Base-by-base conservation (phyloP, 2,329 filamentous ascomycete genomes). In the Phyllosticta citrichinensis region DNA sequence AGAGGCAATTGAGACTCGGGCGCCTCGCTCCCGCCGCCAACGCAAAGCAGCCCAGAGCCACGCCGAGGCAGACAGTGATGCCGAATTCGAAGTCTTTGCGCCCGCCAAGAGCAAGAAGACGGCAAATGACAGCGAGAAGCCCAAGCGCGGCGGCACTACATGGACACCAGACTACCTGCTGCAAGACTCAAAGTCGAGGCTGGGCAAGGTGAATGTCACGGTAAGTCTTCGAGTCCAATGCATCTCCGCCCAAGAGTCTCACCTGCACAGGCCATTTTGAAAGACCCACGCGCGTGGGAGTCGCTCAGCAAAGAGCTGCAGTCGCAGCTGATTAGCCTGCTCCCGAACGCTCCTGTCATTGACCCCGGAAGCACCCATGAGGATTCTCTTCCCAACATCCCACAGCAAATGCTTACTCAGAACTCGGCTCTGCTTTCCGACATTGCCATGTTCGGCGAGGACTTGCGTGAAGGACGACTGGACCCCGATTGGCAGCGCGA, bases 401-500 rank as follows among this genome's bases (percentile, higher is more conserved):
- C 33, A 5, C 56, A 63, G 40, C 66, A 68, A n/a, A 68, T 69
- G 33, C 65, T 58, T 19, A 54, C 64, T 6, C 64, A 57, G 68
- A 79, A 70, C 22, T 73, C 75, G 54, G 75, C 77, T 61, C 82
- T 84, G 70, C 76, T 79, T 22, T 78, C 79, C 20, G 80, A 77
- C 52, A 69, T 84, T 50, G 77, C 79, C 19, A 75, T 78, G 57
- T 86, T 83, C 67, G 79, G 84, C 67, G 68, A 78, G 3, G 82
- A 87, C 64, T 73, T 87, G 1, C 70, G 70, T 22, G 74, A 77
- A 25, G 85, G 85, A 2, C 78, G 77, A 56, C 80, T 84, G 64
- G 78, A 80, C n/a, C 79, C 80, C 10, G 75, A 76, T 57, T 87
- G 83, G 83, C 75, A 81, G 62, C 73, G 72, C 2, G 74, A 83